Conservation (phyloP, 306 rosid genomes). For the Inga leiocalycina region DNA sequence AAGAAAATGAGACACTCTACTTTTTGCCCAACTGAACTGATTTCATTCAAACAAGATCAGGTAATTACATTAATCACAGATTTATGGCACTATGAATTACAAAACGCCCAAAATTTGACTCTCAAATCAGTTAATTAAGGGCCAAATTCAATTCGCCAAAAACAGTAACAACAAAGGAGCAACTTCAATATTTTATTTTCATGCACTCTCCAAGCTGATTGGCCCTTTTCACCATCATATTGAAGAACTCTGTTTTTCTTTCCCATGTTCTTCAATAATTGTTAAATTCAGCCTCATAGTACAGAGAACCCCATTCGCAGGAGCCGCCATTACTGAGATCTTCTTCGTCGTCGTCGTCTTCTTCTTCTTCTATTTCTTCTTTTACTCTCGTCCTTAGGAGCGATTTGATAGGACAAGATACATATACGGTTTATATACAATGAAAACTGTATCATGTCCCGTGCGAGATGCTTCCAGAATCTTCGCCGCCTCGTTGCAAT, state of each 20-base stretch:
- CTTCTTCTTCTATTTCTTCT: neutral
- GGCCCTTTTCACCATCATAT: neutral
- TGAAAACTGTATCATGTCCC: neutral
- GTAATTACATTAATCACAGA: conserved; percentile 25
- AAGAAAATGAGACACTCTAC: neutral
- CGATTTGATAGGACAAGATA: neutral
- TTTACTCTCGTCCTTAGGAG: neutral
- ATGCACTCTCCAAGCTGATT: neutral
- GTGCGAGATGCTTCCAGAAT: neutral
- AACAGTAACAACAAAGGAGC: neutral
- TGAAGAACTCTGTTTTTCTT: conserved; percentile 1
- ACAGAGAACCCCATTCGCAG: neutral
- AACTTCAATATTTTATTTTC: conserved; percentile 18
- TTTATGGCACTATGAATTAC: neutral
- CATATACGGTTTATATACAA: neutral
- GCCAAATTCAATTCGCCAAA: neutral
- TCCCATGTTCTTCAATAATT: neutral
- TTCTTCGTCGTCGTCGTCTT: neutral
- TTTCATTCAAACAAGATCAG: conserved; percentile 13
- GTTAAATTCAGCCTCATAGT: conserved; percentile 10
- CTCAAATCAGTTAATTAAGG: neutral
- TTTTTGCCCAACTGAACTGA: conserved; percentile 14
- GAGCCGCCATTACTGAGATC: neutral
- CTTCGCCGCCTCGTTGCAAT: conserved; percentile 6
- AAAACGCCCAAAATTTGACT: conserved; percentile 13